These are phyloP conservation scores for Flaveria bidentis DNA, from an alignment of 129 eudicot species.

Conservation along the genomic window DNA sequence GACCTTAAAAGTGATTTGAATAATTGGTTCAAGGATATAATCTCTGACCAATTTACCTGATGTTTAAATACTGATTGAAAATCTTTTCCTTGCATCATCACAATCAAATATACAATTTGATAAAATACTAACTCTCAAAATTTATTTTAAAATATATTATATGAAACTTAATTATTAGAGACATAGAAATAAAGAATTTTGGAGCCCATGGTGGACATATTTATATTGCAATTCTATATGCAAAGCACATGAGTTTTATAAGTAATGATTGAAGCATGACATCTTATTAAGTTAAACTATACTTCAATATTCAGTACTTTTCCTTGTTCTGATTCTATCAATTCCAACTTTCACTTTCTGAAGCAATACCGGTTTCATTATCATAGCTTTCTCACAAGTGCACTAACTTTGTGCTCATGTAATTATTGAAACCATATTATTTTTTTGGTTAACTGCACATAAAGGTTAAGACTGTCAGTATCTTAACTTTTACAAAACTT, in stretches of 20 bases:
- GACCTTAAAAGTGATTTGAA: slow-evolving; percentile 14
- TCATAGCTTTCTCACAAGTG: slow-evolving; percentile 30
- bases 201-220: slow-evolving; percentile 18
- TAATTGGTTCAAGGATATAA: neutral
- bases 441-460: slow-evolving; percentile 33
- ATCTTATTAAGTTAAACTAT: slow-evolving; percentile 13
- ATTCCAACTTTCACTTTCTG: slow-evolving; percentile 26
- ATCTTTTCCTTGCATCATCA: neutral
- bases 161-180: neutral
- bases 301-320: slow-evolving; percentile 21
- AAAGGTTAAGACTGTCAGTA: slow-evolving; percentile 19
- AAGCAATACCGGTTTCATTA: slow-evolving; percentile 26
- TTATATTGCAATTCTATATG: slow-evolving; percentile 11
- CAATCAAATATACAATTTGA: neutral
- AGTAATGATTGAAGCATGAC: slow-evolving; percentile 32
- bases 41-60: neutral
- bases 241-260: slow-evolving; percentile 27
- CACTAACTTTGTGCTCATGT: slow-evolving; percentile 34
- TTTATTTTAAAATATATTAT: neutral
- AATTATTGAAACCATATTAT: slow-evolving; percentile 30
- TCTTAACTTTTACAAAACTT: slow-evolving; percentile 17
- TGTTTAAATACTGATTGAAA: neutral
- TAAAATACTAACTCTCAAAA: neutral
- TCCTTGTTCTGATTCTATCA: slow-evolving; percentile 15
- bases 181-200: neutral